Base-by-base conservation (phyloP, 495 filamentous ascomycete species). In the Xylaria venustula region DNA sequence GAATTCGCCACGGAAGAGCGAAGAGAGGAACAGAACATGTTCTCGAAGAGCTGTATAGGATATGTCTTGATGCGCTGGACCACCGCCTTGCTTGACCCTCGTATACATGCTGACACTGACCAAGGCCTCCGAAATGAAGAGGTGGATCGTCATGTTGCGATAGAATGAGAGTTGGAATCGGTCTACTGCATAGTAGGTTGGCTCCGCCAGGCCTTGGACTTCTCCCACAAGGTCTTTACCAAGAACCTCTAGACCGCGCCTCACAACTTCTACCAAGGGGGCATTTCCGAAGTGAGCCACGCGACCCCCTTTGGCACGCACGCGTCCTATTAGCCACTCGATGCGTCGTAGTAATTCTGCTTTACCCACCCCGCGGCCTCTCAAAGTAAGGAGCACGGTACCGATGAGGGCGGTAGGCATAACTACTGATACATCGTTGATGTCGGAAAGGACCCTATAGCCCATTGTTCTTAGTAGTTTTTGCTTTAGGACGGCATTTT, bases 391-490 rank as follows among this genome's bases (percentile, higher is more conserved):
- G 0, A 98, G 81, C 0, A 98, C 91, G 0, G 94, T 98, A 9
- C 94, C 94, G 32, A 98, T 93, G 42, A 98, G 81, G 7, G 93
- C 90, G 0, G 94, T 97, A 3, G 94, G 94, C 94, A 98, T 98
- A 55, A 97, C 91, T 1, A 98, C 94, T 2, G 92, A 96, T 2
- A 96, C 93, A 28, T 88, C 82, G 70, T 98, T 98, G 77, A 98
- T 98, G 65, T 98, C 91, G 2, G 89, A 88, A 23, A 98, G 79
- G 12, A 97, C 91, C 60, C 88, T 89, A 72, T 96, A 98, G 1
- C 94, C 94, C 37, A 98, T 74, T 0, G 89, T 92, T 46, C 92
- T 80, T 4, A 98, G 76, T 17, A 97, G 75, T 80, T 84, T 79
- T 74, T 87, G 68, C 61, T 77, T 70, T 54, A 79, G 64, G 45